Conservation (phyloP, 495 filamentous ascomycete genomes). For the Penicillium diatomitis region DNA sequence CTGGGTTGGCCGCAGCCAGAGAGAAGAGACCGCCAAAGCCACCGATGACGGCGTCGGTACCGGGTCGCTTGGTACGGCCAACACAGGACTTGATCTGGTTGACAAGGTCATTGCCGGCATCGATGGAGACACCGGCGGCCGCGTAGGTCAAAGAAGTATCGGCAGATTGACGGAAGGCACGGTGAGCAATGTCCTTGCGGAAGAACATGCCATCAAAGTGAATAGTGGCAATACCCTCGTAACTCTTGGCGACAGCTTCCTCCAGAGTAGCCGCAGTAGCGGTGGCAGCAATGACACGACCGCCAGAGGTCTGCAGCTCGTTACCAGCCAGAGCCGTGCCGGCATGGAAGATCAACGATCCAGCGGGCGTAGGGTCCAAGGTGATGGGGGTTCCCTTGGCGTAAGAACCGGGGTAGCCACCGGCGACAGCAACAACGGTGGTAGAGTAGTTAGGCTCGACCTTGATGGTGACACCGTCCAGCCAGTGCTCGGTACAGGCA, state of each 20-base stretch:
- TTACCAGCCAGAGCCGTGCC: conserved; percentile 61
- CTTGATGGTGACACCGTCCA: conserved; percentile 61
- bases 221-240: conserved; percentile 67
- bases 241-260: conserved; percentile 76
- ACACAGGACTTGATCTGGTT: conserved; percentile 80
- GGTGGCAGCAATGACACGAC: conserved; percentile 83
- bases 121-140: conserved; percentile 84
- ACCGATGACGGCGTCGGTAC: conserved; percentile 83
- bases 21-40: conserved; percentile 91
- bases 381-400: conserved; percentile 71
- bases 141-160: conserved; percentile 75
- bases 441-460: conserved; percentile 62
- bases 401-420: conserved; percentile 90
- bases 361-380: conserved; percentile 37
- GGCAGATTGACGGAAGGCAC: conserved; percentile 35
- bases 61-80: conserved; percentile 66
- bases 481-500: conserved; percentile 67
- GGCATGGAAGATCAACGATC: conserved; percentile 81
- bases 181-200: conserved; percentile 86
- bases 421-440: conserved; percentile 89
- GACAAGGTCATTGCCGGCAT: conserved; percentile 84
- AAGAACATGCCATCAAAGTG: conserved; percentile 87
- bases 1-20: conserved; percentile 55
- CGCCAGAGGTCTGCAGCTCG: conserved; percentile 67
- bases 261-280: conserved; percentile 66